These are phyloP conservation scores for Mangifera indica DNA, from an alignment of 345 rosid genomes.

Conservation along the genomic window DNA sequence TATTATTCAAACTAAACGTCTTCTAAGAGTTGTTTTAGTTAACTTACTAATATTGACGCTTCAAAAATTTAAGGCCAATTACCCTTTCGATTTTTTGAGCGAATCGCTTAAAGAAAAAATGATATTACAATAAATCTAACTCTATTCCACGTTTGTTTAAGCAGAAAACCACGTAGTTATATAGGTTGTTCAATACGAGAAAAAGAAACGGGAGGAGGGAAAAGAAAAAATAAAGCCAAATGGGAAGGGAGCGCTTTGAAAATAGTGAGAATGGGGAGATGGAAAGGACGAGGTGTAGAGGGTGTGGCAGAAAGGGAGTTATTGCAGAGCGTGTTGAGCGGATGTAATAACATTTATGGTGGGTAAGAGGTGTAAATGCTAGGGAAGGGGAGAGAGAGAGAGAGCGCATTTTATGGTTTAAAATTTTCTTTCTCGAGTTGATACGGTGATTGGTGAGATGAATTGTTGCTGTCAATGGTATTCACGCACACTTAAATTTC, in stretches of 20 bases:
- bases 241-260: no score
- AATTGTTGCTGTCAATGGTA: background rate
- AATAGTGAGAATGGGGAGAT: conserved; percentile 27
- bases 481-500: background rate
- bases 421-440: conserved; percentile 6
- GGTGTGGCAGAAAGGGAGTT: conserved; percentile 60
- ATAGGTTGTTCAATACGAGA: no score
- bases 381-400: conserved; percentile 14
- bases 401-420: conserved; percentile 6
- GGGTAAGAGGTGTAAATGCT: conserved; percentile 42
- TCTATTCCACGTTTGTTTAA: background rate
- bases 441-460: conserved; percentile 17
- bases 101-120: no score
- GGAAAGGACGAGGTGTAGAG: no score
- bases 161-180: no score
- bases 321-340: conserved; percentile 68
- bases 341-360: conserved; percentile 78
- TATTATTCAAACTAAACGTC: no score
- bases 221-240: conserved; percentile 9
- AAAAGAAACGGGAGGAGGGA: conserved; percentile 4
- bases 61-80: no score
- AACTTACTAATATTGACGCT: background rate
- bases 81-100: no score
- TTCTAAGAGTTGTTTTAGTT: no score
- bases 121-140: no score